Conservation (phyloP, 2,329 filamentous ascomycete genomes). For the Harringtonia aguacate region DNA sequence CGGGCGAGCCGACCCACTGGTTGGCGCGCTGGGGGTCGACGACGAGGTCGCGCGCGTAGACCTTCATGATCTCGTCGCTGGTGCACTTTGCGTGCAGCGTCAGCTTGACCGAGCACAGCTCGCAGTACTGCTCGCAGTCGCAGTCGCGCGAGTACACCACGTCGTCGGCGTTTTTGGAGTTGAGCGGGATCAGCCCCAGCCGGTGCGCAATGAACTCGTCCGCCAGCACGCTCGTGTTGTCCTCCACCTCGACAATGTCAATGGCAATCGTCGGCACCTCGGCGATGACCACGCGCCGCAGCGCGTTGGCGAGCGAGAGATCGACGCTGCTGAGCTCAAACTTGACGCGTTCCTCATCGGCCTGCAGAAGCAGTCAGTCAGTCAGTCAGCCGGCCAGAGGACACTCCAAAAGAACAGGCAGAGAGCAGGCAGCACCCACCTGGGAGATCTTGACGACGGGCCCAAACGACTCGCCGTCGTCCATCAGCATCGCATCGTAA, state of each 20-base stretch:
- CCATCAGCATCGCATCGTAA: constrained; percentile 45
- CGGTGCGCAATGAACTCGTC: constrained; percentile 95
- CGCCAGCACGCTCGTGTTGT: constrained; percentile 89
- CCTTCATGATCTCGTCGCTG: constrained; percentile 79
- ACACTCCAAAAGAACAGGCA: constrained; percentile 9
- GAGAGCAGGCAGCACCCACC: constrained; percentile 34
- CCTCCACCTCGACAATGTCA: constrained; percentile 85
- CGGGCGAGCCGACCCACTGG: constrained; percentile 65
- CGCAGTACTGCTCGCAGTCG: constrained; percentile 92
- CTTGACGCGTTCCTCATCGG: constrained; percentile 70
- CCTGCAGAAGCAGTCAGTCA: too few species aligned
- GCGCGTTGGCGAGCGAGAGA: constrained; percentile 82
- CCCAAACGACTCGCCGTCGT: constrained; percentile 46
- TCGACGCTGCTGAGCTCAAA: constrained; percentile 87
- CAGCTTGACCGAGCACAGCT: constrained; percentile 79
- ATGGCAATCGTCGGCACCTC: constrained; percentile 93
- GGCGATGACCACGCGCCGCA: constrained; percentile 82
- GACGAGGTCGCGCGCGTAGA: constrained; percentile 83
- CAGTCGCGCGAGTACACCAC: constrained; percentile 88
- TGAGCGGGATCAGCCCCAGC: constrained; percentile 79
- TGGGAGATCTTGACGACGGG: constrained; percentile 50
- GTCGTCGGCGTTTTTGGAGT: constrained; percentile 71
- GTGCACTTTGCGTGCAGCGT: constrained; percentile 79
- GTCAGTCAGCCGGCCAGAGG: too few species aligned
- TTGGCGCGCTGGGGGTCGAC: constrained; percentile 61